Conservation (phyloP, 371 early-diverging fungal species). For the Capillidium rhysosporum region DNA sequence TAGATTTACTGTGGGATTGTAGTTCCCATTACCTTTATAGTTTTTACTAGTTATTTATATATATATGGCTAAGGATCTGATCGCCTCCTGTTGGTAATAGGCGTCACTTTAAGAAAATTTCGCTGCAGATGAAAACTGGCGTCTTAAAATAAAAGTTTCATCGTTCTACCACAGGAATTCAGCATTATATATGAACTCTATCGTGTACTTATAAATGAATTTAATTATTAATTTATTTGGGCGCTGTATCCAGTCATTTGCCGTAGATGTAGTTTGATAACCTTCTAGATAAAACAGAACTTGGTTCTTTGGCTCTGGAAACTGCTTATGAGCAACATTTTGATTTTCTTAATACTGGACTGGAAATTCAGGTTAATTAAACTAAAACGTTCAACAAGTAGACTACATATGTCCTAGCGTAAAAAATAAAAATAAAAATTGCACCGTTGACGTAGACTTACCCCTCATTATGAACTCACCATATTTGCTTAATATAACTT, state of each 20-base stretch:
- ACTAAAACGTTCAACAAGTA: slow-evolving; percentile 37
- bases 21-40: slow-evolving; percentile 34
- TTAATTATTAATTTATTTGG: slow-evolving; percentile 14
- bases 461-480: background rate
- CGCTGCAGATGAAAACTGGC: slow-evolving; percentile 24
- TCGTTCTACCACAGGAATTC: slow-evolving; percentile 35
- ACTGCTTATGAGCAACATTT: slow-evolving; percentile 29
- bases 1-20: slow-evolving; percentile 22
- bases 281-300: slow-evolving; percentile 22
- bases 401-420: slow-evolving; percentile 18
- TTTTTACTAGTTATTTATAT: slow-evolving; percentile 53
- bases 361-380: slow-evolving; percentile 40
- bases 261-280: slow-evolving; percentile 13
- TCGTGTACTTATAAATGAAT: slow-evolving; percentile 31
- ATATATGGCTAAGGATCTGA: slow-evolving; percentile 57
- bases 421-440: slow-evolving; percentile 9
- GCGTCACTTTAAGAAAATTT: slow-evolving; percentile 32
- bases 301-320: slow-evolving; percentile 25
- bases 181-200: slow-evolving; percentile 30
- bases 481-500: background rate
- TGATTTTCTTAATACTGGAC: slow-evolving; percentile 36
- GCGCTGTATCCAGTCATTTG: background rate
- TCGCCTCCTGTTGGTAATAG: slow-evolving; percentile 53
- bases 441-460: background rate
- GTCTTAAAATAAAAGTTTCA: slow-evolving; percentile 21